Conservation (phyloP, 495 filamentous ascomycete species). For the Neurospora hispaniola region DNA sequence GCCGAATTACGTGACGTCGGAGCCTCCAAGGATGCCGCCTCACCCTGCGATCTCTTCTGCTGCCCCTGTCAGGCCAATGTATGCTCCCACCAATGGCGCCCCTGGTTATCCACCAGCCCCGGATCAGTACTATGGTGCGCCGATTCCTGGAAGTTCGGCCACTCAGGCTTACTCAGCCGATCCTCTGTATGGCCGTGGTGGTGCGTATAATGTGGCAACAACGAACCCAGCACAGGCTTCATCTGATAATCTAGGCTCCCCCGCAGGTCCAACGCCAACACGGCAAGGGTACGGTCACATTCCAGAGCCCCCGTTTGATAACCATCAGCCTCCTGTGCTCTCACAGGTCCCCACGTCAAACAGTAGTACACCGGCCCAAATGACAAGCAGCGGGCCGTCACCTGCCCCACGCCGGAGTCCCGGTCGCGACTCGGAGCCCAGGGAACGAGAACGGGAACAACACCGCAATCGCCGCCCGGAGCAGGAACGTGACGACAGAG, state of each 20-base stretch:
- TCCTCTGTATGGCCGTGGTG: constrained; percentile 42
- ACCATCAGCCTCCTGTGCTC: constrained; percentile 10
- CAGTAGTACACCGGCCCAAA: constrained; percentile 18
- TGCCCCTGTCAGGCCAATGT: constrained; percentile 13
- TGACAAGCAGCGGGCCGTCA: constrained; percentile 20
- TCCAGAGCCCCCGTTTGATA: constrained; percentile 21
- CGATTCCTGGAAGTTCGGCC: constrained; percentile 18
- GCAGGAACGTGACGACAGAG: constrained; percentile 19
- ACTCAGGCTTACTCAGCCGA: constrained; percentile 31
- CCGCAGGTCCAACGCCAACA: constrained; percentile 34
- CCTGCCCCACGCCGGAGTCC: constrained; percentile 28
- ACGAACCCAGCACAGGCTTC: constrained; percentile 19
- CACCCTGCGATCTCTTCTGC: constrained; percentile 13
- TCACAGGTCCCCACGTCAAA: constrained; percentile 11
- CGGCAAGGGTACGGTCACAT: constrained; percentile 25
- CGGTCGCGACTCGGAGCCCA: constrained; percentile 31
- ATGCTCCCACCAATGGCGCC: constrained; percentile 5
- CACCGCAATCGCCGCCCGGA: constrained; percentile 14
- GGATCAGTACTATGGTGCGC: constrained; percentile 24
- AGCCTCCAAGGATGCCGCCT: constrained; percentile 13
- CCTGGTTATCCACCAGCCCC: constrained; percentile 18
- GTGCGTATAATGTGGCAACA: constrained; percentile 26
- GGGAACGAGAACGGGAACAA: constrained; percentile 18
- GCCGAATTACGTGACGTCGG: constrained; percentile 13
- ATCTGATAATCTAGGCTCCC: constrained; percentile 44